Percentiles rank a stretch among this genome's conserved stretches.
Evolutionary conservation across 805 yeast genomes (phyloP).

Genomic region (Pichia manshurica): DNA sequence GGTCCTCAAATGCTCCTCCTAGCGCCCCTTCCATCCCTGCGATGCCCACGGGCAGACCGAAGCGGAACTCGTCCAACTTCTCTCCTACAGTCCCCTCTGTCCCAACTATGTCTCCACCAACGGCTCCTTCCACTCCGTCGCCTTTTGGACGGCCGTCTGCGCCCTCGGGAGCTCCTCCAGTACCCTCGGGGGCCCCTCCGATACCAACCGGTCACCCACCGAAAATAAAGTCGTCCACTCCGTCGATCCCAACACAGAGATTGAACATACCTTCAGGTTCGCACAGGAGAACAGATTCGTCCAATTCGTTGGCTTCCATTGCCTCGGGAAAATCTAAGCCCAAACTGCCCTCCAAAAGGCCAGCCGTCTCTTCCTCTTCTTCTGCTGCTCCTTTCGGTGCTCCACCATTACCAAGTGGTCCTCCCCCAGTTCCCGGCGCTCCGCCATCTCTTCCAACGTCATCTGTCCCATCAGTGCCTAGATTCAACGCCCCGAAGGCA

Average conservation of each 20-base stretch:
- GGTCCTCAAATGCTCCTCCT: conserved; percentile 16
- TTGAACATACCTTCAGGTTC: neutral
- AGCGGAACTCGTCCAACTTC: conserved; percentile 14
- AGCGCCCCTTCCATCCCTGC: conserved; percentile 23
- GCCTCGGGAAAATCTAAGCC: conserved; percentile 17
- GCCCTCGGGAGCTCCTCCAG: neutral
- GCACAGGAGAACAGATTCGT: conserved; percentile 1
- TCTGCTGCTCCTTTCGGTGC: conserved; percentile 13
- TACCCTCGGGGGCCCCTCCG: conserved; percentile 3
- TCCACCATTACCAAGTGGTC: conserved; percentile 12
- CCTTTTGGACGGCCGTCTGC: conserved; percentile 4
- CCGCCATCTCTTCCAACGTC: conserved; percentile 3
- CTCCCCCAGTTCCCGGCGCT: conserved; percentile 7
- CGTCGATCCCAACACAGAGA: conserved; percentile 15
- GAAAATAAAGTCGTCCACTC: neutral
- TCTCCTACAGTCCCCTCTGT: conserved; percentile 28
- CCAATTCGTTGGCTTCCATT: conserved; percentile 13
- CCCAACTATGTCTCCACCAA: conserved; percentile 17
- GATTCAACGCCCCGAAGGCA: conserved; percentile 22
- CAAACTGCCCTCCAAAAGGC: conserved; percentile 18
- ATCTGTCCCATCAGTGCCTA: conserved; percentile 13
- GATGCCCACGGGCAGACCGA: conserved; percentile 23
- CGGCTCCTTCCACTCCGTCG: neutral
- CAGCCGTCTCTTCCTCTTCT: conserved; percentile 17
- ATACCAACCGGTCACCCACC: neutral